These are phyloP conservation scores for Zygosaccharomyces kombuchaensis DNA, from an alignment of 805 yeast species.

Conservation along the genomic window DNA sequence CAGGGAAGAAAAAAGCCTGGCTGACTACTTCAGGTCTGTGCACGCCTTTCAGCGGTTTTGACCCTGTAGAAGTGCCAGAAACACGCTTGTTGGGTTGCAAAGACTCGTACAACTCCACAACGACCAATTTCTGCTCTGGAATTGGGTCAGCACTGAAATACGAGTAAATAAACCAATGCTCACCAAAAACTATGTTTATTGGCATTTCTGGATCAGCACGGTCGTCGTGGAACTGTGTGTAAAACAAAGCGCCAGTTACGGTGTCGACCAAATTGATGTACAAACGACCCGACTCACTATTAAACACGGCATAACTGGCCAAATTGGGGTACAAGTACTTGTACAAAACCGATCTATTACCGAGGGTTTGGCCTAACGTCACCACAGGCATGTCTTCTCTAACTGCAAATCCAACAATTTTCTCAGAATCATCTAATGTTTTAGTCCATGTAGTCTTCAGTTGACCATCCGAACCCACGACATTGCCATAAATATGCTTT, in stretches of 20 bases:
- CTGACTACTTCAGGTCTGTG: constrained; percentile 46
- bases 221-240: constrained; percentile 41
- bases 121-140: constrained; percentile 55
- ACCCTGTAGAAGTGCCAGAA: constrained; percentile 16
- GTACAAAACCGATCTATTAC: constrained; percentile 70
- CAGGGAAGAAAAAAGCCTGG: constrained; percentile 62
- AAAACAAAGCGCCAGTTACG: constrained; percentile 61
- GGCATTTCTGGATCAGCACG: constrained; percentile 40
- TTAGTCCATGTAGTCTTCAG: constrained; percentile 40
- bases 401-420: constrained; percentile 39
- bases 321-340: constrained; percentile 76
- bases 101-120: constrained; percentile 77
- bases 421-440: constrained; percentile 30
- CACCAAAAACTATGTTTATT: constrained; percentile 61
- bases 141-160: constrained; percentile 49
- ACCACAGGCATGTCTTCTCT: constrained; percentile 44
- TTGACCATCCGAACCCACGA: constrained; percentile 20
- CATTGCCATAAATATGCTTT: constrained; percentile 24
- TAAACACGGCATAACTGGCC: constrained; percentile 47
- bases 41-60: constrained; percentile 17
- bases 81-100: constrained; percentile 45
- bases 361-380: constrained; percentile 63
- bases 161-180: constrained; percentile 76
- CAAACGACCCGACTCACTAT: constrained; percentile 33
- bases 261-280: constrained; percentile 58